Percentiles rank a stretch among this genome's conserved stretches.
These are phyloP conservation scores for Yarrowia sp. DNA, from an alignment of 805 yeast species.

Conservation along the genomic window DNA sequence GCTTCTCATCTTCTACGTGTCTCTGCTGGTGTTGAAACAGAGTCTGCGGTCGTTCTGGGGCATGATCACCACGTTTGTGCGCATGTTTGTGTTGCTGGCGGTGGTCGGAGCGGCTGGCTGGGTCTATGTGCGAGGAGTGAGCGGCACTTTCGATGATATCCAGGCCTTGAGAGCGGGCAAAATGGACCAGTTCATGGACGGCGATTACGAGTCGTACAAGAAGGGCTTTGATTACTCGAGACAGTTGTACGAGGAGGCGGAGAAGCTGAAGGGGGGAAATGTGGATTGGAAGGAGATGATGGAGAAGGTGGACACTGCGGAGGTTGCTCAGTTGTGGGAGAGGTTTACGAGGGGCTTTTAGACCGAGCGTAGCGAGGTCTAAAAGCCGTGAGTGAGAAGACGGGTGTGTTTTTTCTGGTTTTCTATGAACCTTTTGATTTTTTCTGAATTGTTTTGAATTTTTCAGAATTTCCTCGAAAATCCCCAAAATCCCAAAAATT, in stretches of 20 bases:
- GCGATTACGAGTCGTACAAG: slow-evolving; percentile 22
- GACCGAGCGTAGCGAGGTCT: not conserved
- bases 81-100: slow-evolving; percentile 40
- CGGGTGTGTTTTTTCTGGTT: too few species aligned
- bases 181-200: slow-evolving; percentile 30
- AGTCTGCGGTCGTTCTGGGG: slow-evolving; percentile 28
- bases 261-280: slow-evolving; percentile 19
- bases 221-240: slow-evolving; percentile 32
- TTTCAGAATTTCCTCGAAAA: too few species aligned
- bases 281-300: slow-evolving; percentile 25
- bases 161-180: slow-evolving; percentile 8
- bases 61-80: slow-evolving; percentile 34
- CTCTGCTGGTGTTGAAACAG: slow-evolving; percentile 17
- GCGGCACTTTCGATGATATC: slow-evolving; percentile 24
- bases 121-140: slow-evolving; percentile 33
- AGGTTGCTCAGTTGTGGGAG: slow-evolving; percentile 28
- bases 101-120: slow-evolving; percentile 33
- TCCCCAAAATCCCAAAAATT: too few species aligned
- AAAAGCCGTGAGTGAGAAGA: not conserved
- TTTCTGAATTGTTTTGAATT: too few species aligned
- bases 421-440: too few species aligned
- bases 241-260: slow-evolving; percentile 38
- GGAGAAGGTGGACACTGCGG: slow-evolving; percentile 31
- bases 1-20: slow-evolving; percentile 33
- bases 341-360: slow-evolving; percentile 22